Percentiles rank a stretch among this genome's conserved stretches.
Conservation (phyloP, 2,329 filamentous ascomycete species). For the Aureobasidium sp. region DNA sequence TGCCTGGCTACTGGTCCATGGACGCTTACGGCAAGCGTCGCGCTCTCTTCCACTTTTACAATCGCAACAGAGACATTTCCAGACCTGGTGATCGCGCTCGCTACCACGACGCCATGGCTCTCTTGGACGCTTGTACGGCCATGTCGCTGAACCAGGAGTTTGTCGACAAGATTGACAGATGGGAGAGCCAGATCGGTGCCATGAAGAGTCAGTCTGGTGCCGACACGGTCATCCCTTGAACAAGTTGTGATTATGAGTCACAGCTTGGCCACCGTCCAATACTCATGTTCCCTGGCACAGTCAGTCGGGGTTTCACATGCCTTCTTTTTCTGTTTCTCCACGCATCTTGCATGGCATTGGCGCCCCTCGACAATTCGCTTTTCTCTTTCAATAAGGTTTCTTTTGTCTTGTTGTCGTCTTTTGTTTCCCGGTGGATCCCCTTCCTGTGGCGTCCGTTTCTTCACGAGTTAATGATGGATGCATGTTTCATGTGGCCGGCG, state of each 20-base stretch:
- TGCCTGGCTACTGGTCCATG: constrained; percentile 6
- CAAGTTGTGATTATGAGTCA: neutral
- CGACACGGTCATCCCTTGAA: constrained; percentile 5
- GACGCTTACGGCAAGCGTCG: constrained; percentile 5
- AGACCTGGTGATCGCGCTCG: constrained; percentile 7
- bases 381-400: neutral
- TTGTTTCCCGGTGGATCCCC: neutral
- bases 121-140: constrained; percentile 1
- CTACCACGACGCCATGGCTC: neutral
- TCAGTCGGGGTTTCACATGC: neutral
- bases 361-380: neutral
- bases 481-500: constrained; percentile 12
- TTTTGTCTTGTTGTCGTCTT: neutral
- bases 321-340: neutral
- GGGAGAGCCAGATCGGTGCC: constrained; percentile 1
- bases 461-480: constrained; percentile 8
- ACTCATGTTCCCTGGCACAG: neutral
- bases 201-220: neutral
- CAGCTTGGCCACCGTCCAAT: neutral
- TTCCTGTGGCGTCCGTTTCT: neutral
- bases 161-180: constrained; percentile 10
- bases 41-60: constrained; percentile 1
- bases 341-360: neutral
- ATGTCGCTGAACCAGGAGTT: constrained; percentile 9
- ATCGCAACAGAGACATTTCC: constrained; percentile 10